Evolutionary conservation across 1,139 yeast genomes (phyloP).

Genomic region (Kodamaea sp.): DNA sequence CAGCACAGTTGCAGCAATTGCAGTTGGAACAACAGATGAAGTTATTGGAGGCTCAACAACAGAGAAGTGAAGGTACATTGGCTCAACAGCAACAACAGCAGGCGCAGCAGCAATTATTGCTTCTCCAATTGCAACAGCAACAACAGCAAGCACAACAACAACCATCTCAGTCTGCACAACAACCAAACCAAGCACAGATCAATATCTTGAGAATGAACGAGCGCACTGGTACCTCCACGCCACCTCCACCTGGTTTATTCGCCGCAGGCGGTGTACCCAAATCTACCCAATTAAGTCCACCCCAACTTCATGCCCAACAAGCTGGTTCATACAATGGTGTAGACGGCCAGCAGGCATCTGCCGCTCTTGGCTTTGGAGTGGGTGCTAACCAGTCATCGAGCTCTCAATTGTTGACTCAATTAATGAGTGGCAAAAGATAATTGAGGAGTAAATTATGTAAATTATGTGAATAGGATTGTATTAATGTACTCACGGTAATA

Average conservation of each 20-base stretch:
- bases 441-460: not conserved
- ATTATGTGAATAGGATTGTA: not conserved
- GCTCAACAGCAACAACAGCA: conserved; percentile 21
- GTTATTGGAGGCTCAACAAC: conserved; percentile 24
- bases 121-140: conserved; percentile 17
- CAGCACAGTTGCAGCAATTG: conserved; percentile 28
- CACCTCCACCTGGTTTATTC: conserved; percentile 49
- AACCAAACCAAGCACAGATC: conserved; percentile 22
- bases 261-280: conserved; percentile 21
- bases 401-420: conserved; percentile 67
- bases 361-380: conserved; percentile 7
- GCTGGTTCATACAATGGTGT: conserved; percentile 11
- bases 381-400: conserved; percentile 43
- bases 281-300: conserved; percentile 13
- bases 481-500: too few species aligned
- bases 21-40: conserved; percentile 31
- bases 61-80: conserved; percentile 17
- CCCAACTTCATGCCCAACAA: conserved; percentile 15
- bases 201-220: conserved; percentile 36
- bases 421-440: conserved; percentile 66
- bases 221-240: conserved; percentile 38
- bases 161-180: conserved; percentile 13
- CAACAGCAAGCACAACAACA: conserved; percentile 17
- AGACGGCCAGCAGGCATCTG: conserved; percentile 12
- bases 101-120: conserved; percentile 18